Percentiles rank a stretch among this genome's conserved stretches.
Conservation (phyloP, 208 protist species). For the Polymyxa betae region DNA sequence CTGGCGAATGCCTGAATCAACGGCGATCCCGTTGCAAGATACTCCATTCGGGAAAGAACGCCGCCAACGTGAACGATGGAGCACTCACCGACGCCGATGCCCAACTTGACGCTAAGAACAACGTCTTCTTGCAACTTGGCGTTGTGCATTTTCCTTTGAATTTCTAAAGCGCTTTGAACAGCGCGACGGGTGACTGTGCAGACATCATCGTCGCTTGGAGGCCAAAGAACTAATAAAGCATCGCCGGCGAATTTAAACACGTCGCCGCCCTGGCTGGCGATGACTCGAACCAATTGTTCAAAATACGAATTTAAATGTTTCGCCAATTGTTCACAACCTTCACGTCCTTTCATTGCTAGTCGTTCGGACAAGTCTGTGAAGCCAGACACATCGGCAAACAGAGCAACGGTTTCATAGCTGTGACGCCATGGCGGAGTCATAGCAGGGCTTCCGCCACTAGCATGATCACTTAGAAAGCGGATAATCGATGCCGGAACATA, state of each 20-base stretch:
- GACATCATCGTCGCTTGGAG: slow-evolving; percentile 23
- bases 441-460: slow-evolving; percentile 22
- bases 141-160: slow-evolving; percentile 48
- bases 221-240: slow-evolving; percentile 23
- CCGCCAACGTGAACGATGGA: slow-evolving; percentile 63
- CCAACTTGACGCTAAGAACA: slow-evolving; percentile 49
- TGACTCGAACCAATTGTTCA: slow-evolving; percentile 53
- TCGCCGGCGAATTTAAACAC: slow-evolving; percentile 43
- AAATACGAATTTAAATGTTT: slow-evolving; percentile 62
- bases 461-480: not conserved
- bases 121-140: slow-evolving; percentile 48
- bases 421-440: slow-evolving; percentile 51
- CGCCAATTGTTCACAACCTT: slow-evolving; percentile 47
- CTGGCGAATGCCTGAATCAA: slow-evolving; percentile 59
- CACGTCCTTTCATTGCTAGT: slow-evolving; percentile 33
- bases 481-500: slow-evolving; percentile 41
- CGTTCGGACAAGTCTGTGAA: slow-evolving; percentile 54
- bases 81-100: slow-evolving; percentile 59
- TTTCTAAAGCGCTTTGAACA: slow-evolving; percentile 56
- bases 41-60: slow-evolving; percentile 60
- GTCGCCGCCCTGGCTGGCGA: slow-evolving; percentile 48
- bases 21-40: slow-evolving; percentile 57
- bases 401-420: slow-evolving; percentile 57
- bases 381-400: slow-evolving; percentile 59
- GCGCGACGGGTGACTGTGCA: slow-evolving; percentile 50